Evolutionary conservation across 192 early-diverging fungal genomes (phyloP).

Genomic region (Backusella morwellensis): DNA sequence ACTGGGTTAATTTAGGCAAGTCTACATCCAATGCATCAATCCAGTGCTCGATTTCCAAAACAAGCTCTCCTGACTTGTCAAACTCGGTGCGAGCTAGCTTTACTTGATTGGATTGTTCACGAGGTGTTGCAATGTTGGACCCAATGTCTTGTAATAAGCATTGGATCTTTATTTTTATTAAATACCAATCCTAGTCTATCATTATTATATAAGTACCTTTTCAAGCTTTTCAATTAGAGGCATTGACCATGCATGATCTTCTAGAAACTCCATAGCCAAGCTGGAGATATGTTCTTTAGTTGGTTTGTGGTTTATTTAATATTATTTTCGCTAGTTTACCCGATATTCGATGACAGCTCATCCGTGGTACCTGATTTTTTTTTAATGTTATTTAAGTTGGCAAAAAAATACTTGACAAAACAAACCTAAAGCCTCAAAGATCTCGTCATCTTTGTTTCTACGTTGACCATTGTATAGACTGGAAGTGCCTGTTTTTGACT

Average conservation of each 20-base stretch:
- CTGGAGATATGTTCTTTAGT: background rate
- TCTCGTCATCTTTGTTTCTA: conserved; percentile 79
- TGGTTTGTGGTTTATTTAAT: background rate
- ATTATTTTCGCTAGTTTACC: conserved; percentile 34
- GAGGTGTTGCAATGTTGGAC: conserved; percentile 91
- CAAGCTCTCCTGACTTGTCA: conserved; percentile 64
- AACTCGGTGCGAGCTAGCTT: conserved; percentile 71
- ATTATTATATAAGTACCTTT: conserved; percentile 1
- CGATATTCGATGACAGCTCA: conserved; percentile 75
- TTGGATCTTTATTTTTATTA: conserved; percentile 63
- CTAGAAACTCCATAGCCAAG: conserved; percentile 32
- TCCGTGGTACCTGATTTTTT: conserved; percentile 64
- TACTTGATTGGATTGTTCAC: conserved; percentile 52
- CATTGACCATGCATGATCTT: conserved; percentile 18
- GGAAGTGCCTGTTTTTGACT: conserved; percentile 60
- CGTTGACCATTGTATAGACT: conserved; percentile 89
- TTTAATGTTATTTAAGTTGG: background rate
- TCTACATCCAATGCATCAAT: conserved; percentile 73
- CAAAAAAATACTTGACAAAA: background rate
- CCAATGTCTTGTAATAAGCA: conserved; percentile 87
- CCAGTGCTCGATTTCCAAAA: conserved; percentile 72
- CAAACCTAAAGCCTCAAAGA: conserved; percentile 87
- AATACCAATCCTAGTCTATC: background rate
- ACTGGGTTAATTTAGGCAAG: conserved; percentile 76
- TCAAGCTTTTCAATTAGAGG: conserved; percentile 21